A percentile compares a stretch with the other conserved stretches of the same genome.
Conservation (phyloP, 2,329 filamentous ascomycete species). For the Ophiostoma sp. region DNA sequence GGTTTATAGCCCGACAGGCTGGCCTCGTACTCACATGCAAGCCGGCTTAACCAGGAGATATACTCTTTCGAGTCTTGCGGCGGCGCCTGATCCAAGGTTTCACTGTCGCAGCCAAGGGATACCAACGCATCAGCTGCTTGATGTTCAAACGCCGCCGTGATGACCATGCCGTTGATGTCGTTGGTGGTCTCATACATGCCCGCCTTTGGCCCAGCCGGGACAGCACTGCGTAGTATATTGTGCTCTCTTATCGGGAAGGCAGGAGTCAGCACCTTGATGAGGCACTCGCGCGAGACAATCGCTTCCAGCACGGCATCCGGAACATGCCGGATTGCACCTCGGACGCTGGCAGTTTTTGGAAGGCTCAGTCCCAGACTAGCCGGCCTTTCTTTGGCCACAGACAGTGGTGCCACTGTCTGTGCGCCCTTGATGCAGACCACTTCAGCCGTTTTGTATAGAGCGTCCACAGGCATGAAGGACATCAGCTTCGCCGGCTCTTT, state of each 20-base stretch:
- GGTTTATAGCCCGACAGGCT: background rate
- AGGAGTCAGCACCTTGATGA: background rate
- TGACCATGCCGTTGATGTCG: conserved; percentile 5
- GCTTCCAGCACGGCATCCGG: background rate
- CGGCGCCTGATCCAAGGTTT: background rate
- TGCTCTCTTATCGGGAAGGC: background rate
- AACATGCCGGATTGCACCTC: background rate
- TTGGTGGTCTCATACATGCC: conserved; percentile 1
- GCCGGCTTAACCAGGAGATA: background rate
- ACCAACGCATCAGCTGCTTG: background rate
- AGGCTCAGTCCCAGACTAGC: background rate
- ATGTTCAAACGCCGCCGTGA: background rate
- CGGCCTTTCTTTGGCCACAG: background rate
- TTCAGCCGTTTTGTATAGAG: background rate
- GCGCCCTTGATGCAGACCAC: background rate
- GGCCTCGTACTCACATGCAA: background rate
- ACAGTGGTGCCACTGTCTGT: background rate
- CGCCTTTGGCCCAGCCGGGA: background rate
- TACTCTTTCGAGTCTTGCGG: background rate
- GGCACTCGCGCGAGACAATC: background rate
- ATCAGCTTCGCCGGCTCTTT: background rate
- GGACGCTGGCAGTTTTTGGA: background rate
- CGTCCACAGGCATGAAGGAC: background rate
- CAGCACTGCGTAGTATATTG: background rate
- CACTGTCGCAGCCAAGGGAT: background rate